phyloP scores from a whole-genome alignment of 768 basidiomycete species.

The Leccinellum albellum region DNA sequence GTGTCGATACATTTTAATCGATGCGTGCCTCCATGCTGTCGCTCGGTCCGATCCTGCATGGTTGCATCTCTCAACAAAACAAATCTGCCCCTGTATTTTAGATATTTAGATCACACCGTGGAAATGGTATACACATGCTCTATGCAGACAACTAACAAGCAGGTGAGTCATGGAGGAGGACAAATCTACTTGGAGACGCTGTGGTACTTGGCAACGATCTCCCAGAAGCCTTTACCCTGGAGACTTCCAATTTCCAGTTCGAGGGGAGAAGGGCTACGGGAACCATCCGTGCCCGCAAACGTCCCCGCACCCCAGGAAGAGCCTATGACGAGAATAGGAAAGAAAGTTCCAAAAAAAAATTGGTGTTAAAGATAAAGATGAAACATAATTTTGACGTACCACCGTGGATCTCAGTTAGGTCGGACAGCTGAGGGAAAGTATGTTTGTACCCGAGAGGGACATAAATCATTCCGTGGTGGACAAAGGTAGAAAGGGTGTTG shows the following conservation, averaged over 20 bases:
- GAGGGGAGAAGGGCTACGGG: slow-evolving; percentile 55
- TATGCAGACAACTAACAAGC: background rate
- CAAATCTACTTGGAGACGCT: slow-evolving; percentile 13
- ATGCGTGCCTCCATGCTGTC: background rate
- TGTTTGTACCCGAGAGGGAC: slow-evolving; percentile 52
- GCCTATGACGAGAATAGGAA: slow-evolving; percentile 35
- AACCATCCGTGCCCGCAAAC: slow-evolving; percentile 49
- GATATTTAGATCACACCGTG: background rate
- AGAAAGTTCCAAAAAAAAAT: background rate
- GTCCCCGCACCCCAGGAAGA: slow-evolving; percentile 84
- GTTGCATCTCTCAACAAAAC: no score
- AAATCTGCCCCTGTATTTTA: background rate
- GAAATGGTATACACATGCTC: background rate
- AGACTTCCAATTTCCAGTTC: slow-evolving; percentile 55
- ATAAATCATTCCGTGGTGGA: slow-evolving; percentile 53
- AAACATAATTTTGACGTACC: slow-evolving; percentile 30
- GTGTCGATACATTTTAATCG: background rate
- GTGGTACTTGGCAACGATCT: slow-evolving; percentile 39
- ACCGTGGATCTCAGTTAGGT: slow-evolving; percentile 44
- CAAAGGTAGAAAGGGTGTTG: slow-evolving; percentile 42
- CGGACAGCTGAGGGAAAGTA: slow-evolving; percentile 36
- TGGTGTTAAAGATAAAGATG: background rate
- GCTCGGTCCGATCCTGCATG: background rate
- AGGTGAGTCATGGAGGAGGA: background rate
- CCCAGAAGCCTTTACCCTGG: slow-evolving; percentile 57